These are phyloP conservation scores for Letharia lupina DNA, from an alignment of 495 filamentous ascomycete genomes.

Conservation along the genomic window DNA sequence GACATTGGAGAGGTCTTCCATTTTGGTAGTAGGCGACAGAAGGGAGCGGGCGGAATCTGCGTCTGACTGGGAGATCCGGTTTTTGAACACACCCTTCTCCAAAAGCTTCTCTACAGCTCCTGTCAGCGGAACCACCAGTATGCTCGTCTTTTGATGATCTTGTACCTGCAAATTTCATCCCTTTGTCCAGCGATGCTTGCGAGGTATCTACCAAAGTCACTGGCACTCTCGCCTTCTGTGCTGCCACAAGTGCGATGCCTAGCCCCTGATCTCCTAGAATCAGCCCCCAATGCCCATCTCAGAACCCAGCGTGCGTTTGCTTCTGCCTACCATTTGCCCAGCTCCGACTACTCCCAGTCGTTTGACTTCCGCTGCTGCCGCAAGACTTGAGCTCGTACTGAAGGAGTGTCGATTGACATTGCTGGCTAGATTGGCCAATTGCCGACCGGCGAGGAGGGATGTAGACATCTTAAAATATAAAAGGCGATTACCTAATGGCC, in stretches of 20 bases:
- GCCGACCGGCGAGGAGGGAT: slow-evolving; percentile 8
- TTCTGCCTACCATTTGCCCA: slow-evolving; percentile 76
- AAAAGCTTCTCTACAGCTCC: slow-evolving; percentile 67
- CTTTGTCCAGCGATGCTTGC: slow-evolving; percentile 82
- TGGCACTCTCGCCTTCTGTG: slow-evolving; percentile 71
- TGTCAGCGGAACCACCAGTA: slow-evolving; percentile 8
- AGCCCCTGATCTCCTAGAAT: slow-evolving; percentile 55
- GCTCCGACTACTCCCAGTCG: slow-evolving; percentile 88
- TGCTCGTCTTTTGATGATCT: not conserved
- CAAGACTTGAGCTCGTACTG: slow-evolving; percentile 35
- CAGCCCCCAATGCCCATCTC: slow-evolving; percentile 1
- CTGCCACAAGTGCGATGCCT: slow-evolving; percentile 92
- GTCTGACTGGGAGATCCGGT: slow-evolving; percentile 67
- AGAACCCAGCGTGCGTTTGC: slow-evolving; percentile 18
- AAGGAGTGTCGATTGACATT: slow-evolving; percentile 31
- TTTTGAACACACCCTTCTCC: slow-evolving; percentile 81
- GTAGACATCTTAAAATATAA: slow-evolving; percentile 13
- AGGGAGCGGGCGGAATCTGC: slow-evolving; percentile 61
- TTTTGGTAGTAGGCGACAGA: slow-evolving; percentile 58
- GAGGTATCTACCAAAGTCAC: slow-evolving; percentile 83
- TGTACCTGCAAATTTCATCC: slow-evolving; percentile 78
- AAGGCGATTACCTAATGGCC: no score
- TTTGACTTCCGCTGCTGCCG: slow-evolving; percentile 67
- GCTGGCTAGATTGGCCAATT: slow-evolving; percentile 10
- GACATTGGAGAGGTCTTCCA: slow-evolving; percentile 72